Evolutionary conservation across 2,329 filamentous ascomycete species (phyloP), one percentile per base, ranked within the genome.

Genomic region (Aulographum hederae): DNA sequence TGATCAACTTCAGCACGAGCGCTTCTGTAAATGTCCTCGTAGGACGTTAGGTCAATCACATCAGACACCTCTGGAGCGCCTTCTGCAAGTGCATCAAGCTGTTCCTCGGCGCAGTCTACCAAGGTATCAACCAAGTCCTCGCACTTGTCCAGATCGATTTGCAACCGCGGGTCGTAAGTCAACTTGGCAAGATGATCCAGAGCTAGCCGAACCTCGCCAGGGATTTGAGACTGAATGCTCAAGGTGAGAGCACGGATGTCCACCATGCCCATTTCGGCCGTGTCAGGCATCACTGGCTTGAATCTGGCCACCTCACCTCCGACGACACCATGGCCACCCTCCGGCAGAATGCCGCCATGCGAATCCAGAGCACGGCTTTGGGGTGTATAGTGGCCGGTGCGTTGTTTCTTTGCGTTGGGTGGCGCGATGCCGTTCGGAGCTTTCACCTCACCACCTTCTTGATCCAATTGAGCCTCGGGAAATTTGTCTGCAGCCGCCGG

Each of bases 201-300:
- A 2, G 86, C 86, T 38, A 93, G 57, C 6, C 86, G 73, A n/a
- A 93, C 76, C 54, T 98, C 89, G 4, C 73, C 74, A 43, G 84
- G 76, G 27, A 95, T 78, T 1, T 86, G 86, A 33, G 79, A 91
- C 47, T 93, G 84, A 23, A 98, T 60, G 45, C 82, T 84, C 60
- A 84, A 78, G 1, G 77, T 93, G 26, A 98, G 63, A 14, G 86
- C 84, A 41, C 85, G 77, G 18, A 95, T 76, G 46, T 98, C 86
- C 39, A 95, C 79, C 14, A 82, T 67, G 6, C 86, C 89, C 32
- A 95, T 64, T 43, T 95, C 85, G 15, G 67, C 60, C 13, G 84
- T 63, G 2, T 63, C 59, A 0, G 89, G 86, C 23, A 84, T 64
- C 34, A 79, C 76, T 0, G 85, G 82, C 44, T 74, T 79, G 43